Evolutionary conservation across 495 filamentous ascomycete species (phyloP), one percentile per base, ranked within the genome.

Genomic region (Lepraria neglecta): DNA sequence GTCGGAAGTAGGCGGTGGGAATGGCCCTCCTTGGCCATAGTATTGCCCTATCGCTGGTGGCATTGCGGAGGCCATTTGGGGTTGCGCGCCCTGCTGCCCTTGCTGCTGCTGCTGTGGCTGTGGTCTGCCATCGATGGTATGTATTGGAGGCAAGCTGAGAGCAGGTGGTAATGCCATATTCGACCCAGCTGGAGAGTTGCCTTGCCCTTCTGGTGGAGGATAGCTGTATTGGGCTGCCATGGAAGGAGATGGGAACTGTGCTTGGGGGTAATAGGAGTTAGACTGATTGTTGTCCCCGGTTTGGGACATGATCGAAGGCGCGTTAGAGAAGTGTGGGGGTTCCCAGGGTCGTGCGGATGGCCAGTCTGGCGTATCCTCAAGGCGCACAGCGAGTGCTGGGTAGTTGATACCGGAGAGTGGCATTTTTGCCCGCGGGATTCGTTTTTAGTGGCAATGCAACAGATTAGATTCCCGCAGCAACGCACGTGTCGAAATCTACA

Each of bases 131-230:
- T 78, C 74, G 19, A 75, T 69, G 52, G 68, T 62, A 30, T 73
- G 83, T 75, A 89, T 86, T 64, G 84, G 85, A 53, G 86, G 86
- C n/a, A 89, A 75, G 44, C 82, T 80, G 53, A 86, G 73, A 21
- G 83, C 76, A 35, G 75, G 77, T 38, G 77, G 68, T 27, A 54
- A 21, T 38, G 72, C 70, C 58, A 76, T 73, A 68, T 77, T 80
- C 40, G 78, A 75, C 54, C 72, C 74, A 5, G 76, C 74, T 9
- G 80, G 78, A 63, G 76, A 78, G 31, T 74, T 73, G 62, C 65
- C 66, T 67, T 74, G 73, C 56, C 71, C 73, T 66, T 80, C 77
- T 48, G 61, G 61, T 21, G 78, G 76, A 56, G 78, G 76, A 50
- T 80, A 77, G 64, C 84, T 84, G 58, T 75, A 71, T 71, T 88